Evolutionary conservation across 208 protist genomes (phyloP).

Genomic region (Leishmania mexicana): DNA sequence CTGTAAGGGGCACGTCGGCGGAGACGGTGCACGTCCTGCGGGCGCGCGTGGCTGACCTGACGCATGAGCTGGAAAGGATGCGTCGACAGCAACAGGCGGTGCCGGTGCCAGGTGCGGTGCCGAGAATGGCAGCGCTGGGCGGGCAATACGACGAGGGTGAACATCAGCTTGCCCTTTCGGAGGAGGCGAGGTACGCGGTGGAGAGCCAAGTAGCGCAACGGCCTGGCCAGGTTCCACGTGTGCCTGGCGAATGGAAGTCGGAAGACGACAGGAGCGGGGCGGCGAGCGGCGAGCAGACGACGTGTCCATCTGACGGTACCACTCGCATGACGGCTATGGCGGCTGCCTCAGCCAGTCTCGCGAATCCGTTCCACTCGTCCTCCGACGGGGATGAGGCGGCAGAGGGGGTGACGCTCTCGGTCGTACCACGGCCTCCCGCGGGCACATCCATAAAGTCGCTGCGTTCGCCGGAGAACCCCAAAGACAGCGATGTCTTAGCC

Average conservation of each 20-base stretch:
- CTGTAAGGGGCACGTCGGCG: background rate
- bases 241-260: background rate
- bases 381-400: background rate
- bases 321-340: background rate
- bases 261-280: background rate
- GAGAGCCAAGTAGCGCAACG: constrained; percentile 18
- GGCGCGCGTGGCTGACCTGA: constrained; percentile 11
- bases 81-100: background rate
- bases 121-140: constrained; percentile 38
- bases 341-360: background rate
- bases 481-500: background rate
- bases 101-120: constrained; percentile 15
- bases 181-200: constrained; percentile 30
- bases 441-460: background rate
- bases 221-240: background rate
- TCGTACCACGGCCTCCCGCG: background rate
- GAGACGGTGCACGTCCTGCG: constrained; percentile 8
- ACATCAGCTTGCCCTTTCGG: constrained; percentile 24
- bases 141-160: constrained; percentile 37
- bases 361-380: background rate
- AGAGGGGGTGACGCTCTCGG: background rate
- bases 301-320: background rate
- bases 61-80: constrained; percentile 11
- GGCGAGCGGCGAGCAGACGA: background rate
- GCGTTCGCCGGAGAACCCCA: background rate